Percentiles rank a stretch among this genome's conserved stretches.
Evolutionary conservation across 1,139 yeast genomes (phyloP).

Genomic region (Kurtzmaniella natalensis): DNA sequence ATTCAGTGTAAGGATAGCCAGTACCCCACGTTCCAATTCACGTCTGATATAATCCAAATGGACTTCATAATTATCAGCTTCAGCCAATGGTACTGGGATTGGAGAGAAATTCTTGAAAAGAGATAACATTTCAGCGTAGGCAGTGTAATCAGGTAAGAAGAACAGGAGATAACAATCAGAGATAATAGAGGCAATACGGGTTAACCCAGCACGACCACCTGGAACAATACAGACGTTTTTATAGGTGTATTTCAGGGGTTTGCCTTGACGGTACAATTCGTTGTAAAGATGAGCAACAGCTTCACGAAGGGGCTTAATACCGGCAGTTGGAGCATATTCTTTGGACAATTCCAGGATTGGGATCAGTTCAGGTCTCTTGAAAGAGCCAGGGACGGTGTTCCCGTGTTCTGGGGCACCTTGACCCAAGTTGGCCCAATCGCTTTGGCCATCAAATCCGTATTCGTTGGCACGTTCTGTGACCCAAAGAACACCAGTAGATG

Average conservation of each 20-base stretch:
- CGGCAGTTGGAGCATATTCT: conserved; percentile 67
- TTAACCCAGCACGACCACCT: conserved; percentile 67
- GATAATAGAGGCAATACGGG: conserved; percentile 62
- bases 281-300: conserved; percentile 63
- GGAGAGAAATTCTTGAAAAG: conserved; percentile 65
- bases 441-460: conserved; percentile 49
- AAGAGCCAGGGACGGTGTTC: conserved; percentile 57
- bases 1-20: conserved; percentile 58
- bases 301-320: conserved; percentile 52
- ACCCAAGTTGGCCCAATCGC: conserved; percentile 62
- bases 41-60: conserved; percentile 53
- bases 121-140: conserved; percentile 69
- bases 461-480: conserved; percentile 63
- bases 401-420: conserved; percentile 74
- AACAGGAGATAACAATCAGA: conserved; percentile 60
- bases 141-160: conserved; percentile 67
- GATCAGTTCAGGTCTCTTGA: conserved; percentile 50
- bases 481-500: conserved; percentile 70
- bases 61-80: conserved; percentile 56
- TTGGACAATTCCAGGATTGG: conserved; percentile 51
- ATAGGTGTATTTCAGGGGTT: conserved; percentile 53
- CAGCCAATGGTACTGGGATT: conserved; percentile 62
- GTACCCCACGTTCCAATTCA: conserved; percentile 59
- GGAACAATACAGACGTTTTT: conserved; percentile 67
- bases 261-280: conserved; percentile 49